These are phyloP conservation scores for Penicillium odoratum DNA, from an alignment of 495 filamentous ascomycete genomes.

Conservation along the genomic window DNA sequence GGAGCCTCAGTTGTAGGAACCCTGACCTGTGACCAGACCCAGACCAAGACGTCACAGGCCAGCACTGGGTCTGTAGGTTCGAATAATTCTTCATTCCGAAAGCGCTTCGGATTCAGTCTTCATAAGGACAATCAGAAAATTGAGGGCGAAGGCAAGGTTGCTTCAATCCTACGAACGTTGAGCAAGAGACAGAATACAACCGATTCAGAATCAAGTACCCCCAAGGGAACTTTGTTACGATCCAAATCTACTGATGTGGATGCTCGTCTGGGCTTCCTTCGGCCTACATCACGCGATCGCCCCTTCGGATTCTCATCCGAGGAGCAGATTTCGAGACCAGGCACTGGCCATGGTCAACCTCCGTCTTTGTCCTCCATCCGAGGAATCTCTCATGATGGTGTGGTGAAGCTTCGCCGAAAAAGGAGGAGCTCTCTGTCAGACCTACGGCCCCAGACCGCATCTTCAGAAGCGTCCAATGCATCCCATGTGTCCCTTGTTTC, in stretches of 20 bases:
- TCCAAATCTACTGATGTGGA: constrained; percentile 84
- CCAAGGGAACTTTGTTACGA: constrained; percentile 65
- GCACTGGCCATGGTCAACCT: constrained; percentile 45
- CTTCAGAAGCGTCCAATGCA: constrained; percentile 33
- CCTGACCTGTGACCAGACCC: constrained; percentile 48
- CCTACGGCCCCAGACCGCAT: constrained; percentile 62
- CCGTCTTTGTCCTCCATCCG: constrained; percentile 38
- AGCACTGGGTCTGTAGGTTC: constrained; percentile 61
- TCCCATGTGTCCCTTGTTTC: constrained; percentile 29
- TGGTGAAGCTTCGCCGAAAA: constrained; percentile 63
- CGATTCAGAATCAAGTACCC: constrained; percentile 55
- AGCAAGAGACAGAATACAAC: constrained; percentile 74
- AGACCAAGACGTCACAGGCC: constrained; percentile 46
- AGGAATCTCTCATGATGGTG: constrained; percentile 34
- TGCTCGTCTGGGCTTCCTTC: constrained; percentile 46
- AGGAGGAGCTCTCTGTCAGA: constrained; percentile 91
- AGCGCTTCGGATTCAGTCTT: constrained; percentile 76
- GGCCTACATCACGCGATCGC: constrained; percentile 67
- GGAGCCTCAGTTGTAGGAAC: constrained; percentile 43
- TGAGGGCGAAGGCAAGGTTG: constrained; percentile 63
- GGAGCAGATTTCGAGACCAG: constrained; percentile 45
- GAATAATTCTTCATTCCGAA: constrained; percentile 81
- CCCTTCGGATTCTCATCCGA: constrained; percentile 50
- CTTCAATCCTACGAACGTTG: constrained; percentile 82
- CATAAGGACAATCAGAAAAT: constrained; percentile 73